Evolutionary conservation across 306 rosid genomes (phyloP).

Genomic region (Vigna nakashimae): DNA sequence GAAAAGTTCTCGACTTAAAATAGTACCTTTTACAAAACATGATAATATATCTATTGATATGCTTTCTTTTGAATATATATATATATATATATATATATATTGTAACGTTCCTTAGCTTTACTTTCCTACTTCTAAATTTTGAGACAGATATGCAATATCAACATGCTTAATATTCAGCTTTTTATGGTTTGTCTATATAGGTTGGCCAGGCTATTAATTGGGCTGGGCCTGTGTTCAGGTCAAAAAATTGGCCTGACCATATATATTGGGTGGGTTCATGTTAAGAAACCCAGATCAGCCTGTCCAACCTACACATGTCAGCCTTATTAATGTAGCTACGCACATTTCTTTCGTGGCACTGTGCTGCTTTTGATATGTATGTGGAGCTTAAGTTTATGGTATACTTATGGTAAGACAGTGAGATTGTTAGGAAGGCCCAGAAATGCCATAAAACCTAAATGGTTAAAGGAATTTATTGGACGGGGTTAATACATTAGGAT

Average conservation of each 20-base stretch:
- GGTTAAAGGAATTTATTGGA: no score
- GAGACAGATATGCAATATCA: not conserved
- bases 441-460: no score
- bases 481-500: no score
- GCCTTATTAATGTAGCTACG: constrained; percentile 9
- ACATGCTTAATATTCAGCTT: not conserved
- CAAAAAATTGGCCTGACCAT: constrained; percentile 12
- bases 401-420: constrained; percentile 16
- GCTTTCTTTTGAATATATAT: not conserved
- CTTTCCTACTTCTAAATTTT: constrained; percentile 1
- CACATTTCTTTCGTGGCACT: constrained; percentile 18
- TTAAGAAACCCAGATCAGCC: constrained; percentile 3
- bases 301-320: not conserved
- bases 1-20: not conserved
- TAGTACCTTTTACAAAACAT: constrained; percentile 1
- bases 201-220: constrained; percentile 6
- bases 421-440: not conserved
- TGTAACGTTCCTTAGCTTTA: not conserved
- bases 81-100: not conserved
- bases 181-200: constrained; percentile 4
- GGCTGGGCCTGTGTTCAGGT: not conserved
- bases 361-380: constrained; percentile 14
- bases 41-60: constrained; percentile 18
- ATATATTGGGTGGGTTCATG: not conserved
- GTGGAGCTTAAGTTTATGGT: constrained; percentile 33